phyloP scores from a whole-genome alignment of 371 early-diverging fungal genomes.

The Apophysomyces sp. region DNA sequence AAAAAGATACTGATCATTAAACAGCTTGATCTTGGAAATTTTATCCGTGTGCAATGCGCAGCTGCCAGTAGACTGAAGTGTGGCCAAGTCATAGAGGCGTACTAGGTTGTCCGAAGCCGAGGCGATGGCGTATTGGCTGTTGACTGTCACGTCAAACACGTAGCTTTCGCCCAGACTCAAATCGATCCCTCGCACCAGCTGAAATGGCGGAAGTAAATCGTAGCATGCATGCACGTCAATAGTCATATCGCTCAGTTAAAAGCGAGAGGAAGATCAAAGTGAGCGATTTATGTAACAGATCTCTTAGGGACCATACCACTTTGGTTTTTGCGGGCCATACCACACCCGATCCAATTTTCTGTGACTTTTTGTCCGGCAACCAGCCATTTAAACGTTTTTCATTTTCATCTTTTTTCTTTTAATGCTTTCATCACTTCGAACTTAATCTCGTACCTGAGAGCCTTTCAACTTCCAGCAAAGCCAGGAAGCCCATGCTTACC shows the following conservation, averaged over 20 bases:
- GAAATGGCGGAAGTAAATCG: constrained; percentile 36
- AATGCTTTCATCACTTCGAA: neutral
- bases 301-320: neutral
- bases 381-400: neutral
- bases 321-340: neutral
- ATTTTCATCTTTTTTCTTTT: neutral
- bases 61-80: constrained; percentile 44
- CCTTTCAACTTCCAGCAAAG: neutral
- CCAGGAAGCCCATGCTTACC: neutral
- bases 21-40: constrained; percentile 62
- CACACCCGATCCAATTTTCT: neutral
- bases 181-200: constrained; percentile 34
- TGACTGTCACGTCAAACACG: constrained; percentile 65
- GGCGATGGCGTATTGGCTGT: constrained; percentile 56
- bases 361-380: neutral
- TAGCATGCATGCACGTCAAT: constrained; percentile 23
- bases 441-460: neutral
- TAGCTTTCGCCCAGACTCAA: constrained; percentile 55
- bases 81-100: constrained; percentile 63
- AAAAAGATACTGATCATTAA: constrained; percentile 59
- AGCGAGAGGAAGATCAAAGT: no score
- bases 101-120: constrained; percentile 69
- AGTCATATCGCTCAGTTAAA: neutral
- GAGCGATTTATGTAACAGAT: no score
- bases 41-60: constrained; percentile 52